Base-by-base conservation (phyloP, 1,284 basidiomycete genomes). In the Leccinum griseonigrum region DNA sequence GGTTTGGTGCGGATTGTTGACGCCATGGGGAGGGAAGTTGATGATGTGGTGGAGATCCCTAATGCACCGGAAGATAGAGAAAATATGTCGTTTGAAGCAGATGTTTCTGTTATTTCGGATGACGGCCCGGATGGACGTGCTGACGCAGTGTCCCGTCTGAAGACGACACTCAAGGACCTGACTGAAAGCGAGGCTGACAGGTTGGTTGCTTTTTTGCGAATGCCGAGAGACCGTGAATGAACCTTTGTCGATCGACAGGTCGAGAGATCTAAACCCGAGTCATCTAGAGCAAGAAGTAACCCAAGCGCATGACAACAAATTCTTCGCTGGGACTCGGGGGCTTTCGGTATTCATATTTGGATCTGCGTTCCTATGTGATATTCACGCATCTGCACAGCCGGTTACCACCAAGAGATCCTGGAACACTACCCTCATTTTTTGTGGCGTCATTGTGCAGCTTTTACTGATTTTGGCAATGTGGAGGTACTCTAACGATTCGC, bases 11-110 rank as follows among this genome's bases (percentile, higher is more conserved):
- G 85, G 50, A 76, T 90, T 51, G 81, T 89, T 36, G 88, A 91
- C 69, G 85, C 85, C 2, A 85, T 88, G 83, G 88, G 87, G 10
- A 80, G 77, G 60, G 83, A 85, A 64, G 77, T 89, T 31, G 77
- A 81, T 56, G 71, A 67, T 54, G 26, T 55, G 9, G 13, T 36
- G 51, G 58, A 60, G 54, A 43, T 86, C 36, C 75, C 81, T 55
- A 65, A 60, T 55, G 52, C 52, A 57, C 57, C 60, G 38, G 58
- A 61, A 22, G 61, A 51, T 57, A 60, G 60, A 63, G 29, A 57
- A 61, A 58, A 69, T 63, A 63, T 36, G 60, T 66, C 58, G 13
- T 60, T 67, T 62, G 73, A 82, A 62, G 61, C 65, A 56, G 67
- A 73, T 40, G 46, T 68, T 58, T 69, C 67, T 22, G 67, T 63